Percentiles rank a stretch among this genome's conserved stretches.
phyloP scores from a whole-genome alignment of 2,329 filamentous ascomycete species.

The Paramyrothecium roridum region DNA sequence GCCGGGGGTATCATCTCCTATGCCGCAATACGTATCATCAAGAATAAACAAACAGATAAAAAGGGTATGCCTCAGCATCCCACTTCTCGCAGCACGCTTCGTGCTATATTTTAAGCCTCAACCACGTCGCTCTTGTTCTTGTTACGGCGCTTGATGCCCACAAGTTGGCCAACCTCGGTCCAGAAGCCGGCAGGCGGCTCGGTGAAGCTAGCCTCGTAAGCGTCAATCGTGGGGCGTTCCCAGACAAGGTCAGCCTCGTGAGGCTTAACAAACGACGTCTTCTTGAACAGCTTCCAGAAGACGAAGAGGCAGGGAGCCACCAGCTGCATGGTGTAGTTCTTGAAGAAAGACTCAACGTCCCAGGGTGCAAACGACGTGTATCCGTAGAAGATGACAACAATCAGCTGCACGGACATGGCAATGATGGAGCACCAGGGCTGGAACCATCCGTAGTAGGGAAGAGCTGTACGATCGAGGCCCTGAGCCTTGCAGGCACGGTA shows the following conservation, averaged over 20 bases:
- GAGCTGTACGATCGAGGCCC: slow-evolving; percentile 44
- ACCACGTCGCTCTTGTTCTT: slow-evolving; percentile 10
- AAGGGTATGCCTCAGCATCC: background rate
- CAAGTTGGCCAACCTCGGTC: slow-evolving; percentile 46
- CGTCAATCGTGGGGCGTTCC: slow-evolving; percentile 58
- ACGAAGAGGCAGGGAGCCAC: slow-evolving; percentile 51
- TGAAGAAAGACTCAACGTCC: slow-evolving; percentile 43
- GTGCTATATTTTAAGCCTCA: slow-evolving; percentile 4
- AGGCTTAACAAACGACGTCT: slow-evolving; percentile 50
- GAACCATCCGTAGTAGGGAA: slow-evolving; percentile 57
- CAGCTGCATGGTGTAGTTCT: slow-evolving; percentile 56
- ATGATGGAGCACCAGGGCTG: slow-evolving; percentile 57
- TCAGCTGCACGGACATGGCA: slow-evolving; percentile 35
- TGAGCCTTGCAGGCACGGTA: slow-evolving; percentile 52
- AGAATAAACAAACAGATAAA: background rate
- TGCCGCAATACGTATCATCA: background rate
- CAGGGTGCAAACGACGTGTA: slow-evolving; percentile 52
- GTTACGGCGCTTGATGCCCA: slow-evolving; percentile 30
- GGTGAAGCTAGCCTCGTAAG: slow-evolving; percentile 51
- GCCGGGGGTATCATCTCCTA: background rate
- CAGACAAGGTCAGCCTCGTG: slow-evolving; percentile 57
- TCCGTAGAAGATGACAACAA: slow-evolving; percentile 50
- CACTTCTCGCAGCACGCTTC: background rate
- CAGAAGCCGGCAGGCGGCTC: slow-evolving; percentile 51
- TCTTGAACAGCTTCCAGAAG: slow-evolving; percentile 62